Evolutionary conservation across 768 basidiomycete genomes (phyloP), one percentile per base, ranked within the genome.

Genomic region (Rhodosporidiobolus sp.): DNA sequence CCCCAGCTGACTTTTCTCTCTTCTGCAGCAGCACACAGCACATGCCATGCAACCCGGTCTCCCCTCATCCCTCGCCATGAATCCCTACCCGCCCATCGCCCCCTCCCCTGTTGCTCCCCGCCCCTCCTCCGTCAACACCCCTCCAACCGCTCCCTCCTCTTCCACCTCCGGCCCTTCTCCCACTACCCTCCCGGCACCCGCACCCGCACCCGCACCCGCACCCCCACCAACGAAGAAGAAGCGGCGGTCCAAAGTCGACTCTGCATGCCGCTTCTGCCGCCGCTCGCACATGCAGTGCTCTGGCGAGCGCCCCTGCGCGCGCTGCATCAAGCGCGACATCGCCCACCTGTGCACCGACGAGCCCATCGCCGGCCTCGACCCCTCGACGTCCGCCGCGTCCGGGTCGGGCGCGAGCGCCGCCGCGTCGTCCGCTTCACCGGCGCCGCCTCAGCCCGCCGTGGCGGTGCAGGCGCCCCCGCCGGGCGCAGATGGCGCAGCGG

Each of bases 261-360:
- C 73, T 35, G 78, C 78, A 3, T 78, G 78, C 49, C 68, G 69
- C 17, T 77, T 78, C 74, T 77, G 77, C 56, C 73, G 75, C 10
- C 69, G 72, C 5, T 63, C 49, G 24, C 65, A 60, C 62, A 73
- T 64, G 76, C 73, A 62, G 53, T 55, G 72, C 62, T 50, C 75
- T 26, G 64, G 65, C 12, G 59, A 76, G 48, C 66, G 65, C 53
- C 67, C 70, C 48, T 70, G 53, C 38, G 34, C 63, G 34, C 43
- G 60, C 77, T 94, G 94, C 78, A 92, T 97, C 78, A 97, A 97
- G 81, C 88, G 95, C 50, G 94, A 97, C 81, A 97, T 97, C 72
- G 91, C 92, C 0, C 92, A 96, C 82, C 84, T 95, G 22, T 96
- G 94, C 78, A 90, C 92, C 77, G 94, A 95, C 80, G 92, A 94